These are phyloP conservation scores for Goffeauzyma gilvescens DNA, from an alignment of 768 basidiomycete genomes.

Conservation along the genomic window DNA sequence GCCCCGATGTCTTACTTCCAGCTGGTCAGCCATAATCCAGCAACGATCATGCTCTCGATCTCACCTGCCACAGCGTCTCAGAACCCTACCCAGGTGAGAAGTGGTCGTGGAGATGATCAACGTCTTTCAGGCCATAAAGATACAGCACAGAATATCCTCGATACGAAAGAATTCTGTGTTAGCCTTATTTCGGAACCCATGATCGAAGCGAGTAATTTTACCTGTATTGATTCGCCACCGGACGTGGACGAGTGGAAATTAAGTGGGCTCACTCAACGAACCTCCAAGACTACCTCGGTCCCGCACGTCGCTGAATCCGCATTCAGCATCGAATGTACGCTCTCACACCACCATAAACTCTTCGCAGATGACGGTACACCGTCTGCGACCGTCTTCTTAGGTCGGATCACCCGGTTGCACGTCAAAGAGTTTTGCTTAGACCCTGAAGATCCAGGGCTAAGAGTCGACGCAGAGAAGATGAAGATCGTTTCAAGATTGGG, in stretches of 20 bases:
- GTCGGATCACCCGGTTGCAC: slow-evolving; percentile 30
- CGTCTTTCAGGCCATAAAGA: slow-evolving; percentile 35
- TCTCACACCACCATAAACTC: slow-evolving; percentile 21
- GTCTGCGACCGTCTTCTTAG: slow-evolving; percentile 22
- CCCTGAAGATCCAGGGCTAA: slow-evolving; percentile 14
- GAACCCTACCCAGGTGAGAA: no score
- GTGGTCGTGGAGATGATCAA: no score
- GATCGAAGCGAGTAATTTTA: slow-evolving; percentile 34
- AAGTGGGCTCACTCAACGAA: slow-evolving; percentile 22
- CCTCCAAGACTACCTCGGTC: slow-evolving; percentile 27
- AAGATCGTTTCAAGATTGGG: slow-evolving; percentile 37
- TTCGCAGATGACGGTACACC: slow-evolving; percentile 12
- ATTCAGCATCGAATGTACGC: slow-evolving; percentile 33
- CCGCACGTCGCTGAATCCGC: slow-evolving; percentile 33
- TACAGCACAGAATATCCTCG: slow-evolving; percentile 46
- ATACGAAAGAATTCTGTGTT: slow-evolving; percentile 50
- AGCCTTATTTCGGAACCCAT: slow-evolving; percentile 49
- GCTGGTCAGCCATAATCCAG: slow-evolving; percentile 46
- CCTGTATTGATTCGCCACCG: slow-evolving; percentile 28
- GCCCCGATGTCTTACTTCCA: slow-evolving; percentile 42
- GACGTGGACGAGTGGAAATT: slow-evolving; percentile 32
- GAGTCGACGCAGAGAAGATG: slow-evolving; percentile 21
- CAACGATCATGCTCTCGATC: slow-evolving; percentile 48
- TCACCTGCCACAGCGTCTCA: slow-evolving; percentile 27
- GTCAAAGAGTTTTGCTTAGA: slow-evolving; percentile 24